Evolutionary conservation across 768 basidiomycete genomes (phyloP), one percentile per base, ranked within the genome.

Genomic region (Phylloporus sp.): DNA sequence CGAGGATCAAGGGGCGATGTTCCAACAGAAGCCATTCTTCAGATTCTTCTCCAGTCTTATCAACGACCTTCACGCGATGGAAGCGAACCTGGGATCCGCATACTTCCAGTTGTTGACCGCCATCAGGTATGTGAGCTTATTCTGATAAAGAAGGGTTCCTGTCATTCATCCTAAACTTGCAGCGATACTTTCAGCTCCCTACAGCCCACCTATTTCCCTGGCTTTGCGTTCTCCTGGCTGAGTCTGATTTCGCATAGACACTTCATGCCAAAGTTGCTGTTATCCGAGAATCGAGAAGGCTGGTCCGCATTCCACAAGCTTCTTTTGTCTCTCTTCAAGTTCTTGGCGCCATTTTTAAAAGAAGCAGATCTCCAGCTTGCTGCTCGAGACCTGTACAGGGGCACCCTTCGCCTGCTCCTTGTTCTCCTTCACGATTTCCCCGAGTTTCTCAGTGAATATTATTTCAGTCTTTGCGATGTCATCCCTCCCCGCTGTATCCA

Each of bases 371-470:
- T 98, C 38, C 82, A 88, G 57, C 78, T 80, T 22, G 85, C 93
- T 5, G 86, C 88, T 20, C 80, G 88, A 38, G 88, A 91, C 56
- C 80, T 99, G 38, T 97, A 95, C 75, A 85, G 91, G 38, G 97
- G 93, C 20, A 81, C 93, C 20, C 76, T 97, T 41, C 84, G 95
- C 31, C 79, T 99, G 27, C 82, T 99, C 43, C 80, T 99, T 42
- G 93, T 98, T 52, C 85, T 99, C 46, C 82, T 99, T 18, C 95
- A 99, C 70, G 97, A 98, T 72, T 98, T 98, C 78, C 97, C 97
- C 45, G 97, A 97, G 55, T 98, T 98, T 77, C 78, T 98, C 55
- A 91, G 87, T 68, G 93, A 95, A 73, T 93, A 95, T 68, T 95
- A 97, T 72, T 95, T 95, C 73, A 87, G 91, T 38, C 83, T 99